Evolutionary conservation across 2,329 filamentous ascomycete species (phyloP), one percentile per base, ranked within the genome.

Genomic region (Neonectria ditissima): DNA sequence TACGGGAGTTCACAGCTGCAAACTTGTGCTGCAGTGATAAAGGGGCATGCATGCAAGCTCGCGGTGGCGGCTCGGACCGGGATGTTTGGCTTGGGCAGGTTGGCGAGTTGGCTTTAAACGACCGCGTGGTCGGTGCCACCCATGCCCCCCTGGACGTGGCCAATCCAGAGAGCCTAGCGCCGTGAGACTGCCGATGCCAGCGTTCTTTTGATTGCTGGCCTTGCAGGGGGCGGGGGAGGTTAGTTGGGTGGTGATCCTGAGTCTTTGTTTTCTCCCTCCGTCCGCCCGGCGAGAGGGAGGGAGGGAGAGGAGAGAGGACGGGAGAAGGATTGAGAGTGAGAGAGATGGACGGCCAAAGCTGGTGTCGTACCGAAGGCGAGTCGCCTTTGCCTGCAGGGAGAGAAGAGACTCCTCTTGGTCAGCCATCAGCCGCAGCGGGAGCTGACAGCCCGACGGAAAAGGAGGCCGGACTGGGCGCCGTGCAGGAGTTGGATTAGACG

Each of bases 21-120:
- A 51, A 63, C 63, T 54, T 61, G 62, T 68, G 65, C 70, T 74
- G 72, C 72, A 65, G 65, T 69, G 63, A 57, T 71, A 68, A 74
- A 74, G 72, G 72, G 72, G 72, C 52, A 72, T 69, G 24, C 24
- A n/a, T n/a, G 72, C 72, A 73, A 67, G 68, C 65, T 71, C 67
- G 70, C 71, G 53, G 60, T 70, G 68, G 67, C 68, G n/a, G n/a
- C n/a, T 68, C 20, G 63, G 61, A 70, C 69, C 47, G 57, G 71
- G 71, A 64, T 72, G 32, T 63, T 66, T 34, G 32, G 28, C 28
- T 37, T 37, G 14, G 32, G 66, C 56, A 60, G 55, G 55, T 50
- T 64, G 32, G n/a, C n/a, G 13, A 37, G 34, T 7, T 37, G 37
- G 37, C 37, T 20, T 44, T 57, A 55, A 73, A 63, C 69, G 68